Conservation (phyloP, 2,329 filamentous ascomycete genomes). For the Penicillium sp. region DNA sequence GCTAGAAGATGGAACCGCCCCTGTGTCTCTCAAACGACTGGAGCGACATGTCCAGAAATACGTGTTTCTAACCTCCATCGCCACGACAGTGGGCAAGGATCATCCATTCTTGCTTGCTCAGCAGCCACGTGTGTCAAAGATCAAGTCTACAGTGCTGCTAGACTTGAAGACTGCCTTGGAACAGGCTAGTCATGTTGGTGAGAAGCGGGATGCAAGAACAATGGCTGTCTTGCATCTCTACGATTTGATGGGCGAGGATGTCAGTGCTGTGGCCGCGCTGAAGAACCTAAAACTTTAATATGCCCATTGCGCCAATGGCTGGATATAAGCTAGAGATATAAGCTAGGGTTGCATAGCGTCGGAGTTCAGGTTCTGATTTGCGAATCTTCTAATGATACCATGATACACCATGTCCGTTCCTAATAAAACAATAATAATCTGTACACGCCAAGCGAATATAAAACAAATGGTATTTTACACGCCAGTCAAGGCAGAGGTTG, state of each 20-base stretch:
- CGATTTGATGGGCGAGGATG: conserved; percentile 60
- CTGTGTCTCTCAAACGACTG: conserved; percentile 48
- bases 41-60: conserved; percentile 60
- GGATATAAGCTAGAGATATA: conserved; percentile 5
- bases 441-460: conserved; percentile 34
- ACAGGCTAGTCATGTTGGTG: conserved; percentile 49
- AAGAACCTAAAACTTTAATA: conserved; percentile 44
- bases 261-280: conserved; percentile 59
- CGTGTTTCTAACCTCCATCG: conserved; percentile 54
- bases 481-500: conserved; percentile 51
- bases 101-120: conserved; percentile 66
- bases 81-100: conserved; percentile 52
- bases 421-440: conserved; percentile 43
- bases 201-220: conserved; percentile 41
- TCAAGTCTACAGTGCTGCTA: conserved; percentile 63
- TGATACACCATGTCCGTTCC: conserved; percentile 43
- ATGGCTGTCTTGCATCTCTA: conserved; percentile 62
- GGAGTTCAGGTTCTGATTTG: conserved; percentile 41
- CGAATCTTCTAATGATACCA: conserved; percentile 35
- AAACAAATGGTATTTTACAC: conserved; percentile 52
- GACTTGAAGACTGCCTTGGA: conserved; percentile 65
- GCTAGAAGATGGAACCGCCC: conserved; percentile 38
- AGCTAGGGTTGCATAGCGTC: conserved; percentile 41
- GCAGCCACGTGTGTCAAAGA: conserved; percentile 55
- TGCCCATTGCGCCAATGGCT: neutral